Evolutionary conservation across 2,329 filamentous ascomycete species (phyloP), one percentile per base, ranked within the genome.

Genomic region (Metarhizium humberi): DNA sequence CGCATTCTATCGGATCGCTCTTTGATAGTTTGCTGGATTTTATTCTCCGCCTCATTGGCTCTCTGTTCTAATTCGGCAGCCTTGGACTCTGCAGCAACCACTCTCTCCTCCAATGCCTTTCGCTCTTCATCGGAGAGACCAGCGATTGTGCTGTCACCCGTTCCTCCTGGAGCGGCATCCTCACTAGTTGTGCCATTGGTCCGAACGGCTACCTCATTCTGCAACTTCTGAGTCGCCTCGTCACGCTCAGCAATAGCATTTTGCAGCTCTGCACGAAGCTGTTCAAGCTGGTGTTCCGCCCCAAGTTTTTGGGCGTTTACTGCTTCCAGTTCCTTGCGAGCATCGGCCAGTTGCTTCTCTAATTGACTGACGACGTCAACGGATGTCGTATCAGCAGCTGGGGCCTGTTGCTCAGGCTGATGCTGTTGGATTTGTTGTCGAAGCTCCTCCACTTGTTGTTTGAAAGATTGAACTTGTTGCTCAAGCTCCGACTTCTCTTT

Each of bases 1-100:
- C 85, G 87, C 85, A 90, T 87, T 66, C 80, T 81, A 47, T 88
- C 82, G 1, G 84, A 84, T 48, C 85, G 79, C 53, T 78, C 74
- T 63, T 87, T 87, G 57, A 88, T 76, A 11, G 79, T 83, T 40
- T 71, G 73, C 55, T 81, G 75, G 49, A 84, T 78, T 54, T 76
- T 78, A 34, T 82, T 79, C 64, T 92, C 87, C 16, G 87, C 74
- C 57, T 85, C 81, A 54, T 80, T 78, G 1, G 75, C 79, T 68
- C 85, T 86, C 14, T 76, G 73, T 64, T 90, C 85, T 50, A 81
- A 79, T 61, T 87, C 84, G 3, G 78, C 75, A 8, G 86, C 81
- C 64, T 78, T 82, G 32, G 81, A 75, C 66, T 87, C 81, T 2
- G 84, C 78, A 20, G 72, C 72, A 30, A 81, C 74, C 54, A 89